Percentiles rank a stretch among this genome's conserved stretches.
phyloP scores from a whole-genome alignment of 768 basidiomycete genomes.

The Amanita phalloides region DNA sequence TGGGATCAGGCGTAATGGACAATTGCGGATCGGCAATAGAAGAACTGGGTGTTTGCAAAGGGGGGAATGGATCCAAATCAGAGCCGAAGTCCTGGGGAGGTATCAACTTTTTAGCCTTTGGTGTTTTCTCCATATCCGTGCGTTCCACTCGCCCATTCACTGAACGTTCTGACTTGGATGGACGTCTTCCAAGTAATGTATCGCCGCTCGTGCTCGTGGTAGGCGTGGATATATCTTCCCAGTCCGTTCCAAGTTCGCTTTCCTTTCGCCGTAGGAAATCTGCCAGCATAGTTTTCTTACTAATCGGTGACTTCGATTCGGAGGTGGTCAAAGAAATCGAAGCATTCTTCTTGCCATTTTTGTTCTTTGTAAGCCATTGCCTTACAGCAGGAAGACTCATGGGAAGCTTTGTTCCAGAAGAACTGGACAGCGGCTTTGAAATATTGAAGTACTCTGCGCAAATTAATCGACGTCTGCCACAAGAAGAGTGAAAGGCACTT shows the following conservation, averaged over 20 bases:
- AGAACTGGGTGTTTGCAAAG: conserved; percentile 8
- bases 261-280: conserved; percentile 57
- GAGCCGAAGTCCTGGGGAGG: conserved; percentile 13
- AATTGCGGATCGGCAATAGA: conserved; percentile 35
- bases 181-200: conserved; percentile 15
- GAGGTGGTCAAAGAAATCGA: conserved; percentile 22
- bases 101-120: conserved; percentile 28
- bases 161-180: conserved; percentile 9
- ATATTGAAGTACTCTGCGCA: conserved; percentile 2
- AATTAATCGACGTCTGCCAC: not conserved
- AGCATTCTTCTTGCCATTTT: conserved; percentile 39
- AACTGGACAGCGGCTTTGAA: not conserved
- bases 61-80: conserved; percentile 3
- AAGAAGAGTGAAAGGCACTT: conserved; percentile 27
- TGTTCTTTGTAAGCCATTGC: conserved; percentile 64
- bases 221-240: conserved; percentile 55
- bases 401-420: conserved; percentile 40
- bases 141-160: conserved; percentile 14
- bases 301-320: conserved; percentile 23
- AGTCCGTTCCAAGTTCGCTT: conserved; percentile 44
- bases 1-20: conserved; percentile 67
- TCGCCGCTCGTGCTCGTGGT: conserved; percentile 35
- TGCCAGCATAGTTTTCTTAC: conserved; percentile 57
- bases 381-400: conserved; percentile 71
- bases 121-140: conserved; percentile 29